phyloP scores from a whole-genome alignment of 2,329 filamentous ascomycete genomes.

The Beauveria rudraprayagi region DNA sequence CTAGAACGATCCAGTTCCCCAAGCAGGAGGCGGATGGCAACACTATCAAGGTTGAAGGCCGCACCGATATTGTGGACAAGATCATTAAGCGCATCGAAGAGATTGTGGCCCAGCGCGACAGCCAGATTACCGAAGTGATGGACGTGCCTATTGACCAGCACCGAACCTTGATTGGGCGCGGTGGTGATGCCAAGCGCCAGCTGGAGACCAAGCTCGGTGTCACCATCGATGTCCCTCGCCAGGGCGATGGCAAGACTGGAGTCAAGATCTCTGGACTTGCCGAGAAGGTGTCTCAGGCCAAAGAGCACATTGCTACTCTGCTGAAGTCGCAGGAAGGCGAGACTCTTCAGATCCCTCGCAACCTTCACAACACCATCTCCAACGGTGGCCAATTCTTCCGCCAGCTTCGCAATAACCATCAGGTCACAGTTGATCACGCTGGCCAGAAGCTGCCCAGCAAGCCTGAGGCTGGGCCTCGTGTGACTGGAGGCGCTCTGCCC shows the following conservation, averaged over 20 bases:
- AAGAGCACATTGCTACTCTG: conserved; percentile 70
- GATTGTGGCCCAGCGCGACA: conserved; percentile 76
- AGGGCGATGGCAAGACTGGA: conserved; percentile 73
- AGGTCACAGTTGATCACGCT: conserved; percentile 86
- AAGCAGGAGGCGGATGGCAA: conserved; percentile 77
- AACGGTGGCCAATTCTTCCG: conserved; percentile 95
- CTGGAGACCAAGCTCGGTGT: conserved; percentile 83
- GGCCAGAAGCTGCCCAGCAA: conserved; percentile 70
- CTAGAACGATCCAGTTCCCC: conserved; percentile 90
- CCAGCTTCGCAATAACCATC: conserved; percentile 73
- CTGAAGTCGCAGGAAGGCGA: conserved; percentile 83
- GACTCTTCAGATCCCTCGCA: conserved; percentile 74
- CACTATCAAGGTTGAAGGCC: conserved; percentile 81
- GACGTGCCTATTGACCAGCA: conserved; percentile 89
- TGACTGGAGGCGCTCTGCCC: conserved; percentile 61
- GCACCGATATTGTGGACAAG: conserved; percentile 75
- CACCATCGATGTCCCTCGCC: conserved; percentile 81
- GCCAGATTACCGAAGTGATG: conserved; percentile 67
- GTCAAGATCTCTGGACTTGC: conserved; percentile 80
- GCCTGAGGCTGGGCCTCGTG: conserved; percentile 46
- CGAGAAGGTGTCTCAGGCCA: conserved; percentile 73
- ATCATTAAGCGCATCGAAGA: conserved; percentile 75
- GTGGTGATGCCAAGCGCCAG: conserved; percentile 76
- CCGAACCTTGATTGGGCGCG: conserved; percentile 80
- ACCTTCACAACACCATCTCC: conserved; percentile 74